These are phyloP conservation scores for Candida albicans DNA, from an alignment of 1,139 yeast species.

Conservation along the genomic window DNA sequence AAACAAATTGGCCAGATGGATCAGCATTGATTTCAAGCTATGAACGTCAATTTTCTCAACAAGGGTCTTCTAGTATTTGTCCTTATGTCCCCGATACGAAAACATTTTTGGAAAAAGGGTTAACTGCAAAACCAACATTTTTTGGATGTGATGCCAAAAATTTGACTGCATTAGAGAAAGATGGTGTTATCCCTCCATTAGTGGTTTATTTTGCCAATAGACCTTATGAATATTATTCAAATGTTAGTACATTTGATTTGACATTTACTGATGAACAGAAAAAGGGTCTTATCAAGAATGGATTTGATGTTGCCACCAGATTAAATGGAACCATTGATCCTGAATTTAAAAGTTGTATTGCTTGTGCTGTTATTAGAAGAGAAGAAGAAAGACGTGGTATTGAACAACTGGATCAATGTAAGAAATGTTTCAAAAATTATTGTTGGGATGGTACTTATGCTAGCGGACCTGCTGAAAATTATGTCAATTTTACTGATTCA, in stretches of 20 bases:
- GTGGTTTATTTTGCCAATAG: constrained; percentile 79
- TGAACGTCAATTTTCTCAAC: constrained; percentile 60
- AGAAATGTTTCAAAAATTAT: constrained; percentile 65
- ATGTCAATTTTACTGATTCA: constrained; percentile 28
- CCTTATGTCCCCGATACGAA: constrained; percentile 76
- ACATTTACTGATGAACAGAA: constrained; percentile 60
- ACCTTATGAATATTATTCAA: constrained; percentile 65
- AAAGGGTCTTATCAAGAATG: constrained; percentile 65
- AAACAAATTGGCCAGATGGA: constrained; percentile 34
- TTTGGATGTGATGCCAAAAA: constrained; percentile 82
- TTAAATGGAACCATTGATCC: constrained; percentile 69
- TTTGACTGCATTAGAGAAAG: constrained; percentile 46
- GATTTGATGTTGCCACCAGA: constrained; percentile 75
- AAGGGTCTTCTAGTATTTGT: constrained; percentile 61
- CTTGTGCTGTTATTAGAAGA: constrained; percentile 86
- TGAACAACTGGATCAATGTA: constrained; percentile 69
- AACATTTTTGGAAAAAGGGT: constrained; percentile 60
- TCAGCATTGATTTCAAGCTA: constrained; percentile 43
- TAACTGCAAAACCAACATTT: constrained; percentile 70
- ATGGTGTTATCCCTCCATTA: constrained; percentile 61
- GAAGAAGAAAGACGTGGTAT: constrained; percentile 70
- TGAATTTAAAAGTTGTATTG: constrained; percentile 77
- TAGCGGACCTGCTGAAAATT: constrained; percentile 10
- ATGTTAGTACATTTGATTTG: constrained; percentile 70
- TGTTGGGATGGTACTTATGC: constrained; percentile 72